phyloP scores from a whole-genome alignment of 2,329 filamentous ascomycete genomes.

The Sporothrix schenckii region DNA sequence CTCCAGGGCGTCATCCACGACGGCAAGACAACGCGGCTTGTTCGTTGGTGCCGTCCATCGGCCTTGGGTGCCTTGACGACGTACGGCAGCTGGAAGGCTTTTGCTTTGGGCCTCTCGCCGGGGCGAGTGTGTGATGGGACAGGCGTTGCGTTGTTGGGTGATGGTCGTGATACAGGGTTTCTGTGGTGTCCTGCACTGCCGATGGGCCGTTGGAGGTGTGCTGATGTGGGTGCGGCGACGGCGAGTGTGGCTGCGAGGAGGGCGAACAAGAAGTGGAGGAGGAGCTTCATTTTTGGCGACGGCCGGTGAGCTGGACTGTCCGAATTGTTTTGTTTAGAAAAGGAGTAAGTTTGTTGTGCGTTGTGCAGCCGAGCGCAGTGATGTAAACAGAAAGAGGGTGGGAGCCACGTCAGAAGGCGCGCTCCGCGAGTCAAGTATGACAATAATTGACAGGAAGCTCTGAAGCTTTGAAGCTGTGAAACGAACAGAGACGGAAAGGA shows the following conservation, averaged over 20 bases:
- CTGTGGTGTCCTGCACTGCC: not conserved
- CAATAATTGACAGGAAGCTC: not conserved
- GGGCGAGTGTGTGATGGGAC: not conserved
- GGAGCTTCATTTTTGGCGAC: not conserved
- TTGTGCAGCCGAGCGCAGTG: not conserved
- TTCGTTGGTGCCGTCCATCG: not conserved
- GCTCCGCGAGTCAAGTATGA: not conserved
- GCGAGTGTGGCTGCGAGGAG: not conserved
- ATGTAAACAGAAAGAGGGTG: not conserved
- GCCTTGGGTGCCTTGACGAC: not conserved
- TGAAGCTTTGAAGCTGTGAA: no score
- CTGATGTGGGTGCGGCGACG: not conserved
- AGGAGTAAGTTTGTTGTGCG: not conserved
- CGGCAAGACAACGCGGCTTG: not conserved
- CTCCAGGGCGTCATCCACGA: not conserved
- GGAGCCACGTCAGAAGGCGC: not conserved
- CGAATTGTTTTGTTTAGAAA: not conserved
- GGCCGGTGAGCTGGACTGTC: not conserved
- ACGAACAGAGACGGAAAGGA: not conserved
- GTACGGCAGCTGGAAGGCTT: not conserved
- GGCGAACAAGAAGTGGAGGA: not conserved
- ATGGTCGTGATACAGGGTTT: no score
- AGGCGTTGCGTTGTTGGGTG: not conserved
- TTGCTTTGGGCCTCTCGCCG: not conserved
- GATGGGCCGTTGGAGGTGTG: conserved; percentile 10